Conservation (phyloP, 176 grass and related monocot species). For the Coix lacrymajobi region DNA sequence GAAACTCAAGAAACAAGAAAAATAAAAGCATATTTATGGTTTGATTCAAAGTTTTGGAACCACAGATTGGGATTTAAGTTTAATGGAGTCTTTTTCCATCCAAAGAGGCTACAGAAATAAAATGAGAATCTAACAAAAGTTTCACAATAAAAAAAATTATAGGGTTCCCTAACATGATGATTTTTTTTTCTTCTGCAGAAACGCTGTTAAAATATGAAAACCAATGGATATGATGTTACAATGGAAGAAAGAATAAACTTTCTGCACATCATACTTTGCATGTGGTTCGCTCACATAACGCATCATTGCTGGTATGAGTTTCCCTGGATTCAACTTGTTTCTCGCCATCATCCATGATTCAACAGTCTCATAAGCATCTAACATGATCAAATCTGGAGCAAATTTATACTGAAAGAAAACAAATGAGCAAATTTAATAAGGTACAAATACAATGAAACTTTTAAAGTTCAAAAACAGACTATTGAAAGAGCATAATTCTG, state of each 20-base stretch:
- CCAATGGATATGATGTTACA: not conserved
- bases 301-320: slow-evolving; percentile 99
- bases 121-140: not conserved
- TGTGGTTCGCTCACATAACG: slow-evolving; percentile 97
- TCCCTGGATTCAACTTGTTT: slow-evolving; percentile 92
- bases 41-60: slow-evolving; percentile 1
- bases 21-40: slow-evolving; percentile 2
- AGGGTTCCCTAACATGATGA: not conserved
- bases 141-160: not conserved
- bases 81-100: not conserved
- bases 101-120: not conserved
- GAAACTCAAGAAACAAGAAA: not conserved
- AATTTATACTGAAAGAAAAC: slow-evolving; percentile 89
- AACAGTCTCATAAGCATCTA: slow-evolving; percentile 96
- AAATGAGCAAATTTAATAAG: not conserved
- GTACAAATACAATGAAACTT: not conserved
- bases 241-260: not conserved
- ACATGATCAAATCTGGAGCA: slow-evolving; percentile 91
- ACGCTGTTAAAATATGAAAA: slow-evolving; percentile 3
- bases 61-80: not conserved
- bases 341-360: slow-evolving; percentile 98
- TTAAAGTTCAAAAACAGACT: not conserved
- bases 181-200: not conserved
- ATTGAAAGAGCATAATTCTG: not conserved
- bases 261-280: slow-evolving; percentile 63